Base-by-base conservation (phyloP, 495 filamentous ascomycete genomes). In the Wilcoxina mikolae region DNA sequence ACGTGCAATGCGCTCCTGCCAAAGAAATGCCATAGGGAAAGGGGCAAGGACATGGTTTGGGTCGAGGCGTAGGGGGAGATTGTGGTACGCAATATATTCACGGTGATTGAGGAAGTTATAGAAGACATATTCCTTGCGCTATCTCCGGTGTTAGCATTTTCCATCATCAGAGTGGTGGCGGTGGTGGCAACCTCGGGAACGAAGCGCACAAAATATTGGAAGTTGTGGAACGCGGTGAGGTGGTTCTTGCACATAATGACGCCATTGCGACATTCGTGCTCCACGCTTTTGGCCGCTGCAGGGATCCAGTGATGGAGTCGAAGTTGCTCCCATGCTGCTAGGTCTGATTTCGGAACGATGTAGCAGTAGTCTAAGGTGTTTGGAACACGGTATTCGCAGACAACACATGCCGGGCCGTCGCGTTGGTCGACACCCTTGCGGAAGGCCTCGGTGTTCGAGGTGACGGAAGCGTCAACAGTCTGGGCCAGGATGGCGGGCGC, bases 201-300 rank as follows among this genome's bases (percentile, higher is more conserved):
- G 44, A 47, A 47, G 18, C 44, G 18, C 12, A 47, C 23, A 20
- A 12, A 47, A 23, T n/a, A 47, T 12, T 47, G 25, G 44, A 17
- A 23, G 25, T 4, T 12, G 44, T 47, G 15, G 25, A 47, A 47
- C 18, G 15, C 44, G 25, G 12, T 12, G 25, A n/a, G 44, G 25
- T 23, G 22, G 44, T 47, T 47, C 44, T 47, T n/a, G 44, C 44
- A 47, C 44, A 47, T n/a, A 26, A n/a, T 12, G 12, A 47, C 23
- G 44, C 44, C 44, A 23, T 47, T 47, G 18, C 44, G 44, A 26
- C 15, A n/a, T 3, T 47, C 44, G 25, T 47, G 44, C 44, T 12
- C 44, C 15, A 47, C 44, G 18, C 18, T 23, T 20, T 47, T 47
- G 15, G 44, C 44, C 25, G 15, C 25, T 12, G 25, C 18, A 2